These are phyloP conservation scores for Populus tomentosa DNA, from an alignment of 441 rosid genomes.

Conservation along the genomic window DNA sequence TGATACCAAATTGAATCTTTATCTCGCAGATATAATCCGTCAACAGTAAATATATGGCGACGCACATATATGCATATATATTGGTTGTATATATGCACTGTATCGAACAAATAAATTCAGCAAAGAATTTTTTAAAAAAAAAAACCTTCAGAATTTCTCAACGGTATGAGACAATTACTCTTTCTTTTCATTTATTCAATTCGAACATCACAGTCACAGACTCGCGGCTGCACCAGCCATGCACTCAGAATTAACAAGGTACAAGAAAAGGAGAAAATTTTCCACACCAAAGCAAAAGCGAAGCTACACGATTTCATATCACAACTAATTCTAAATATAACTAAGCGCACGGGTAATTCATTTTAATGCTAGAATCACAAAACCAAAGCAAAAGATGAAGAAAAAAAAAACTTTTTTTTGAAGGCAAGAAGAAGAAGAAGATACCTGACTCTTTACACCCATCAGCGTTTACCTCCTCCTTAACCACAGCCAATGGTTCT, in stretches of 20 bases:
- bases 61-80: too few species aligned
- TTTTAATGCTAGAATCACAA: not conserved
- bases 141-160: too few species aligned
- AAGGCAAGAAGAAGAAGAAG: not conserved
- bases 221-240: not conserved
- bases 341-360: not conserved
- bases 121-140: not conserved
- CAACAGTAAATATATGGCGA: too few species aligned
- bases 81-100: not conserved
- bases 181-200: not conserved
- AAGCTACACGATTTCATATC: not conserved
- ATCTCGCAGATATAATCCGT: too few species aligned
- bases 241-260: slow-evolving; percentile 5
- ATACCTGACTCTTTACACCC: slow-evolving; percentile 46
- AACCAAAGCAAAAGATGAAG: not conserved
- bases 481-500: slow-evolving; percentile 38
- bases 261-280: not conserved
- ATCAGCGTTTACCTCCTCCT: slow-evolving; percentile 49
- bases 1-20: not conserved
- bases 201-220: not conserved
- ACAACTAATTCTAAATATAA: not conserved
- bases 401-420: not conserved
- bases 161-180: not conserved
- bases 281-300: slow-evolving; percentile 2
- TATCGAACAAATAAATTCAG: not conserved